phyloP scores from a whole-genome alignment of 257 asterid species.

The Rubia yunnanensis region DNA sequence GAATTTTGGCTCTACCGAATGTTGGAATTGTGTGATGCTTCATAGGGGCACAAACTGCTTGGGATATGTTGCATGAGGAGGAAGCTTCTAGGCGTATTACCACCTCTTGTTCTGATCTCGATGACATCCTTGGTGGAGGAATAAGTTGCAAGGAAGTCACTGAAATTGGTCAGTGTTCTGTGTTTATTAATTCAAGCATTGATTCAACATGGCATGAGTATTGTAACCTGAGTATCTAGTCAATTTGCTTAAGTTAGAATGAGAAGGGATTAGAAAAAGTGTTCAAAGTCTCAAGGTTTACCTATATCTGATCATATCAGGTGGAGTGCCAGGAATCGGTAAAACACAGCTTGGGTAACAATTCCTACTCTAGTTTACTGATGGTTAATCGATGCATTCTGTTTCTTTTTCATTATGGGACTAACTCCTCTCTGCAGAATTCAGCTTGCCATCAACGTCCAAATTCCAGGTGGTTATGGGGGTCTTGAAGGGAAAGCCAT shows the following conservation, averaged over 20 bases:
- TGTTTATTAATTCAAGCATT: not conserved
- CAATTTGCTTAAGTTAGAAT: not conserved
- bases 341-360: slow-evolving; percentile 94
- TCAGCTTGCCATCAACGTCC: slow-evolving; percentile 87
- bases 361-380: slow-evolving; percentile 11
- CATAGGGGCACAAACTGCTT: slow-evolving; percentile 83
- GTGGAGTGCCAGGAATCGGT: slow-evolving; percentile 98
- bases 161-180: slow-evolving; percentile 63
- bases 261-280: not conserved
- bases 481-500: slow-evolving; percentile 92
- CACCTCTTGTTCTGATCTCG: slow-evolving; percentile 79
- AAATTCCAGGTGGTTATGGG: slow-evolving; percentile 78
- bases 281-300: slow-evolving; percentile 7
- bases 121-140: slow-evolving; percentile 86
- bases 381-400: slow-evolving; percentile 4
- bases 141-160: slow-evolving; percentile 84
- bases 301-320: slow-evolving; percentile 30
- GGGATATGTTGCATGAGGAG: slow-evolving; percentile 92
- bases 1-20: not conserved
- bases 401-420: slow-evolving; percentile 4
- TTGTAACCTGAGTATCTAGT: slow-evolving; percentile 1
- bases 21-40: not conserved
- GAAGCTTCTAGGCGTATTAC: slow-evolving; percentile 55
- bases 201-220: not conserved
- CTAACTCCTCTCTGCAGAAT: slow-evolving; percentile 36